Conservation (phyloP, 306 rosid genomes). For the Alnus rubra region DNA sequence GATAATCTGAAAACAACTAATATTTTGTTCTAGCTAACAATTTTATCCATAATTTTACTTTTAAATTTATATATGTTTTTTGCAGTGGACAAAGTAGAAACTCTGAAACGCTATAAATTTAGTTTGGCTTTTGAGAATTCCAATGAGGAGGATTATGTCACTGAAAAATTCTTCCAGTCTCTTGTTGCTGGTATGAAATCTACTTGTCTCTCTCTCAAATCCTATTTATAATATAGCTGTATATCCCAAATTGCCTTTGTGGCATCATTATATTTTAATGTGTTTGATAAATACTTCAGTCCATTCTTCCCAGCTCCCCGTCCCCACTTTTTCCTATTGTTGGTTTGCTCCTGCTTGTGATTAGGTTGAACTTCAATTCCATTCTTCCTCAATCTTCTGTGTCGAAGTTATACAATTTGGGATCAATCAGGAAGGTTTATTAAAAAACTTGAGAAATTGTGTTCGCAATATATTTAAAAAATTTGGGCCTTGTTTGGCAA, state of each 20-base stretch:
- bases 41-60: conserved; percentile 3
- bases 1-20: background rate
- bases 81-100: conserved; percentile 82
- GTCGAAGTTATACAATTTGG: background rate
- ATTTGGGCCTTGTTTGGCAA: no score
- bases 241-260: conserved; percentile 17
- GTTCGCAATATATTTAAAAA: no score
- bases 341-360: background rate
- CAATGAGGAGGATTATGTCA: conserved; percentile 98
- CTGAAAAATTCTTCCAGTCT: conserved; percentile 95
- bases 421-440: background rate
- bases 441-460: background rate
- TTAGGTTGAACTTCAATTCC: background rate
- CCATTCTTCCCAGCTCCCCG: conserved; percentile 2
- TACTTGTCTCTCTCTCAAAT: conserved; percentile 16
- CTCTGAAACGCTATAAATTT: conserved; percentile 86
- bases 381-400: conserved; percentile 11
- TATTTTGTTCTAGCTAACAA: conserved; percentile 12
- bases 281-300: conserved; percentile 6
- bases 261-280: conserved; percentile 1
- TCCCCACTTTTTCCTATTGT: background rate
- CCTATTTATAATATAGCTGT: conserved; percentile 10
- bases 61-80: conserved; percentile 17
- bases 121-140: conserved; percentile 99
- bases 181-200: conserved; percentile 87